Conservation (phyloP, 2,329 filamentous ascomycete species). For the Pseudogymnoascus verrucosus region DNA sequence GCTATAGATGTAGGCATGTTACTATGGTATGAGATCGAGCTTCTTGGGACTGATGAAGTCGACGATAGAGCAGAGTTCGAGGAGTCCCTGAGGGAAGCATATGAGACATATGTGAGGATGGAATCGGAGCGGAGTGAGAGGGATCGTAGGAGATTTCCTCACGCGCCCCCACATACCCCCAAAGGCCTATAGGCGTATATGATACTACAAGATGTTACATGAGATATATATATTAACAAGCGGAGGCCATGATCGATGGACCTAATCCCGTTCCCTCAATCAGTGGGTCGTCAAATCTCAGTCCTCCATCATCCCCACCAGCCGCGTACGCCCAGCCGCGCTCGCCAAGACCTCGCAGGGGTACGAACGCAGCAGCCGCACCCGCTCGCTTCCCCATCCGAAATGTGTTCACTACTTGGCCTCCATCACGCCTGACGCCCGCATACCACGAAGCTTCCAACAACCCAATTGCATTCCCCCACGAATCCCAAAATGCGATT, state of each 20-base stretch:
- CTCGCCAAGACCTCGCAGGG: not conserved
- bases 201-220: too few relatives aligned
- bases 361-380: not conserved
- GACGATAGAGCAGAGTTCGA: not conserved
- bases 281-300: not conserved
- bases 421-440: not conserved
- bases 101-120: not conserved
- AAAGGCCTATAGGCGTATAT: not conserved
- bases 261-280: not conserved
- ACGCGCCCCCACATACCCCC: too few relatives aligned
- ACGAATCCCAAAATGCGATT: constrained; percentile 31
- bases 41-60: not conserved
- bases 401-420: constrained; percentile 5
- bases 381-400: constrained; percentile 2
- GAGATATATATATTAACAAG: too few relatives aligned
- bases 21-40: not conserved
- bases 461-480: not conserved
- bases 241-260: not conserved
- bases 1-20: not conserved
- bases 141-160: not conserved
- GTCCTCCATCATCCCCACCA: not conserved
- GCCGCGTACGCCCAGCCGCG: not conserved
- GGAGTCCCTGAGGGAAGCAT: not conserved
- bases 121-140: not conserved
- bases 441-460: not conserved